A percentile compares a stretch with the other conserved stretches of the same genome.
These are phyloP conservation scores for Solanum hybrid DNA, from an alignment of 305 asterid genomes.

Conservation along the genomic window DNA sequence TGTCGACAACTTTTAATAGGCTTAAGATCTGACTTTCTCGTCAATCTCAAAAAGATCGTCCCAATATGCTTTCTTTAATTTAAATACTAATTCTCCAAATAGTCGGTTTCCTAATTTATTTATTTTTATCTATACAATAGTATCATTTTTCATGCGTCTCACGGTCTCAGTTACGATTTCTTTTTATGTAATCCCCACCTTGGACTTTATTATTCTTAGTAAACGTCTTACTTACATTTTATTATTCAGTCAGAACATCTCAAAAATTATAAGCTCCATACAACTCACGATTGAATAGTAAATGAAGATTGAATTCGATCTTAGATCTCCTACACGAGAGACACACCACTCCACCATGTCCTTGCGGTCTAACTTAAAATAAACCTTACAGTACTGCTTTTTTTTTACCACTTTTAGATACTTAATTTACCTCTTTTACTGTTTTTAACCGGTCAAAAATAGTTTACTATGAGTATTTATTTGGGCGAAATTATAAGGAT, in stretches of 20 bases:
- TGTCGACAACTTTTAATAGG: neutral
- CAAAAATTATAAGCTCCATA: neutral
- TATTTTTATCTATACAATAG: neutral
- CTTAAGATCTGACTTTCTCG: neutral
- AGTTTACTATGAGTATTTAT: too few relatives aligned
- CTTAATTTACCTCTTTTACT: too few relatives aligned
- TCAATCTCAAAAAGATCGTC: neutral
- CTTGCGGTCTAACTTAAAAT: neutral
- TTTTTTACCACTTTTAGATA: neutral
- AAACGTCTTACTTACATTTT: neutral
- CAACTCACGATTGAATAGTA: too few relatives aligned
- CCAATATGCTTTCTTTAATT: neutral
- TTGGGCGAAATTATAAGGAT: neutral
- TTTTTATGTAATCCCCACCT: neutral
- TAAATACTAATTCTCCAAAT: neutral
- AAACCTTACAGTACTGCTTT: too few relatives aligned
- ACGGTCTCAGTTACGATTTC: neutral
- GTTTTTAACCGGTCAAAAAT: neutral
- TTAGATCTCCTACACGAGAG: neutral
- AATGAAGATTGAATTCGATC: neutral
- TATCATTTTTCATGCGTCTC: neutral
- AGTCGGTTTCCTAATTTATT: neutral
- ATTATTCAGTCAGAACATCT: neutral
- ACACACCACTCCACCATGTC: neutral
- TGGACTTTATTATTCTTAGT: neutral